These are phyloP conservation scores for Phoma herbarum DNA, from an alignment of 2,329 filamentous ascomycete species.

Conservation along the genomic window DNA sequence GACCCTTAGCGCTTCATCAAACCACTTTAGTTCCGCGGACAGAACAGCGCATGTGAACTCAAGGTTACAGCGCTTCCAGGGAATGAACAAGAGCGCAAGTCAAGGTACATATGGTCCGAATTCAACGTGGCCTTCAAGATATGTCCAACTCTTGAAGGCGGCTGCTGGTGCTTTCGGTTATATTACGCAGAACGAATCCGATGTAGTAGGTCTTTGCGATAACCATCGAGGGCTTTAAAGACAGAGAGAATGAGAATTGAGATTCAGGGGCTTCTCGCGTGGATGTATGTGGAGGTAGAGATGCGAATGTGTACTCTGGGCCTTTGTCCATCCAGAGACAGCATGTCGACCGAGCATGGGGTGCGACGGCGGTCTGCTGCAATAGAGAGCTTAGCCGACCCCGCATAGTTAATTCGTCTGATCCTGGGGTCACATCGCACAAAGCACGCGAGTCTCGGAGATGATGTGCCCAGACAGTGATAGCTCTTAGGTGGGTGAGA, in stretches of 20 bases:
- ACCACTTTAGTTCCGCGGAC: neutral
- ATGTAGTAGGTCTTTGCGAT: neutral
- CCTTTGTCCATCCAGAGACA: neutral
- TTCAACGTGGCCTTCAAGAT: neutral
- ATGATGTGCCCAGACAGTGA: constrained; percentile 4
- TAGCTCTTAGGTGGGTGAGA: constrained; percentile 2
- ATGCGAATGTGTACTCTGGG: neutral
- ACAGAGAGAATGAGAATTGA: neutral
- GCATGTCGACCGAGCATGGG: neutral
- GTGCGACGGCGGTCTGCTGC: neutral
- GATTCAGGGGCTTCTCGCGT: neutral
- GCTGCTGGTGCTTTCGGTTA: neutral
- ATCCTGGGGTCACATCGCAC: constrained; percentile 17
- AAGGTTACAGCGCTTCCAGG: neutral
- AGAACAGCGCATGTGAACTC: neutral
- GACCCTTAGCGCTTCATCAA: constrained; percentile 2
- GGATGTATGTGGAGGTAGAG: neutral
- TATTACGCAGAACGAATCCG: neutral
- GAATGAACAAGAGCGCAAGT: neutral
- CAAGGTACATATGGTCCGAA: neutral
- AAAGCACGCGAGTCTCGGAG: constrained; percentile 8
- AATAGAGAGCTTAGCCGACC: constrained; percentile 11
- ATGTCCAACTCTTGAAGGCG: neutral
- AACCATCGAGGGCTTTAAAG: neutral
- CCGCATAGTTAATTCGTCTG: constrained; percentile 4